Evolutionary conservation across 2,329 filamentous ascomycete genomes (phyloP).

Genomic region (Colletotrichum eleusines): DNA sequence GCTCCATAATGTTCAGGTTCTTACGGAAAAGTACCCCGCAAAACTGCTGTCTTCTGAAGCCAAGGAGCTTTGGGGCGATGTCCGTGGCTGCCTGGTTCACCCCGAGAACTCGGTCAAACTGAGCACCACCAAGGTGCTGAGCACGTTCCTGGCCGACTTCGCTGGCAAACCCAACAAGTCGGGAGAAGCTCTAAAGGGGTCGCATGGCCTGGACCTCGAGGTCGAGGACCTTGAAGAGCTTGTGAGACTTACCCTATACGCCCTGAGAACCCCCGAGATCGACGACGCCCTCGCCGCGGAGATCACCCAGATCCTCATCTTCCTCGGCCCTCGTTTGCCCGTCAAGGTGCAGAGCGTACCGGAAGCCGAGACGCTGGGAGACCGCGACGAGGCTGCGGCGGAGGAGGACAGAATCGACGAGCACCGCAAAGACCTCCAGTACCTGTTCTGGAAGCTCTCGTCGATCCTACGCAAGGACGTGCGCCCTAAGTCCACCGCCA

Average conservation of each 20-base stretch:
- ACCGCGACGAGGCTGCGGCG: constrained; percentile 57
- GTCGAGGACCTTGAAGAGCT: constrained; percentile 72
- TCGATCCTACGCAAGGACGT: constrained; percentile 83
- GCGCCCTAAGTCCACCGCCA: constrained; percentile 70
- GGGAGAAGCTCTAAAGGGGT: constrained; percentile 73
- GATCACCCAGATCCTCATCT: constrained; percentile 83
- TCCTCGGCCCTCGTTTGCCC: constrained; percentile 74
- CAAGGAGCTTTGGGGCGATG: constrained; percentile 76
- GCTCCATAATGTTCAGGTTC: constrained; percentile 75
- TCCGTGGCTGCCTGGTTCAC: constrained; percentile 78
- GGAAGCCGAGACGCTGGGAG: constrained; percentile 57
- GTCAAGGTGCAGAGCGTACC: constrained; percentile 45
- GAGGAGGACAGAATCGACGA: constrained; percentile 49
- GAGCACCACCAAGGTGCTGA: constrained; percentile 78
- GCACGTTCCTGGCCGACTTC: constrained; percentile 84
- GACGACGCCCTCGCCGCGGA: constrained; percentile 83
- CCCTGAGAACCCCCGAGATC: constrained; percentile 73
- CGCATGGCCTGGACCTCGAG: constrained; percentile 76
- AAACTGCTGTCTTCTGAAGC: constrained; percentile 71
- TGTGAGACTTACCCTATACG: constrained; percentile 62
- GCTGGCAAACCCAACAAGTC: constrained; percentile 69
- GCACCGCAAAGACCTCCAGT: constrained; percentile 65
- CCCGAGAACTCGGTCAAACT: constrained; percentile 81
- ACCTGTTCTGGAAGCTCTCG: constrained; percentile 83
- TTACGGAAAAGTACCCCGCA: constrained; percentile 75